Evolutionary conservation across 805 yeast species (phyloP).

Genomic region (Wickerhamiella hasegawae): DNA sequence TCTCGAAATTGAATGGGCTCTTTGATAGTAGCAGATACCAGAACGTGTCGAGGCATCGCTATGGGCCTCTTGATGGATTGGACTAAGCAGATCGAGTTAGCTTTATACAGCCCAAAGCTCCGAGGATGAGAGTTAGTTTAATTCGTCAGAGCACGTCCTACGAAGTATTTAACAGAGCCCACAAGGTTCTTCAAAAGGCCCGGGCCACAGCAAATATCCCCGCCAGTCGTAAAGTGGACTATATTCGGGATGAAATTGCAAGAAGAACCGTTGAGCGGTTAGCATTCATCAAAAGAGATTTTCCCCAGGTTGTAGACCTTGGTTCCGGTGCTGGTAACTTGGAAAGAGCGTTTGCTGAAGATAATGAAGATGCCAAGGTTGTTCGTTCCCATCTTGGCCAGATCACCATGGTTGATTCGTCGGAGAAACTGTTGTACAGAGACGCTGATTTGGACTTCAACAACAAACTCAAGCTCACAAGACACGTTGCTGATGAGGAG

Average conservation of each 20-base stretch:
- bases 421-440: slow-evolving; percentile 34
- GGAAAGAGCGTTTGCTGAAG: slow-evolving; percentile 28
- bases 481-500: slow-evolving; percentile 58
- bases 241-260: slow-evolving; percentile 61
- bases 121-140: slow-evolving; percentile 27
- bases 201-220: slow-evolving; percentile 32
- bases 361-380: slow-evolving; percentile 32
- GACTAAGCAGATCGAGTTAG: too few species aligned
- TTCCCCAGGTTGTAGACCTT: slow-evolving; percentile 46
- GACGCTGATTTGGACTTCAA: slow-evolving; percentile 33
- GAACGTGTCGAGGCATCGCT: not conserved
- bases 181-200: slow-evolving; percentile 46
- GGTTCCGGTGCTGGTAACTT: slow-evolving; percentile 63
- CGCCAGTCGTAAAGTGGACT: slow-evolving; percentile 44
- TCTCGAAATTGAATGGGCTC: not conserved
- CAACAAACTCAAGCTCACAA: slow-evolving; percentile 28
- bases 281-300: slow-evolving; percentile 52
- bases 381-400: slow-evolving; percentile 38
- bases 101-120: too few species aligned
- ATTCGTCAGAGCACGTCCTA: slow-evolving; percentile 29
- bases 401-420: slow-evolving; percentile 53
- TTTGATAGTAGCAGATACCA: not conserved
- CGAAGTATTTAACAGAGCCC: slow-evolving; percentile 45
- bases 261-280: slow-evolving; percentile 56
- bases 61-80: not conserved